These are phyloP conservation scores for Picea glauca DNA, from an alignment of 75 land plant genomes.

Conservation along the genomic window DNA sequence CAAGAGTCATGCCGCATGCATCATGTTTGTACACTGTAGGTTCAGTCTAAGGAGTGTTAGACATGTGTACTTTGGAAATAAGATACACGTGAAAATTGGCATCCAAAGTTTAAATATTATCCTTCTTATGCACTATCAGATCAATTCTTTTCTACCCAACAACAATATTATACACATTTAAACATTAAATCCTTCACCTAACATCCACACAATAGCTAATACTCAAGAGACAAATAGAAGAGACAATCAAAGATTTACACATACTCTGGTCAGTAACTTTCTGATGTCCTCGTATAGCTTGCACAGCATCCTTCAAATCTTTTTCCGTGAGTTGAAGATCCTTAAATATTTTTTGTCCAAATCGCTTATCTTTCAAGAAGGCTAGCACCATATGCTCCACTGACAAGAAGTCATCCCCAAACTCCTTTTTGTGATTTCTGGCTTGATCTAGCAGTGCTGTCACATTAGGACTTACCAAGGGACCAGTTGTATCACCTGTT, in stretches of 20 bases:
- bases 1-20: too few relatives aligned
- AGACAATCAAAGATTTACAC: background rate
- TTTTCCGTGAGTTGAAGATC: slow-evolving; percentile 51
- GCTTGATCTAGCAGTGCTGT: slow-evolving; percentile 50
- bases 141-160: background rate
- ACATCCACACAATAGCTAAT: too few relatives aligned
- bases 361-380: slow-evolving; percentile 52
- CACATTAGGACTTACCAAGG: slow-evolving; percentile 50
- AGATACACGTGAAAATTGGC: background rate
- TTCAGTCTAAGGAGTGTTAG: background rate
- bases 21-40: background rate
- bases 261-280: slow-evolving; percentile 80
- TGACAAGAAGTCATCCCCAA: slow-evolving; percentile 71
- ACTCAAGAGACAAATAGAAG: background rate
- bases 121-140: background rate
- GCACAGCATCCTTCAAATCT: slow-evolving; percentile 48
- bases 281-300: slow-evolving; percentile 67
- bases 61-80: background rate
- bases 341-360: slow-evolving; percentile 67
- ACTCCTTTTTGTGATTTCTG: slow-evolving; percentile 58
- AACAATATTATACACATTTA: too few relatives aligned
- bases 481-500: slow-evolving; percentile 48
- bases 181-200: too few relatives aligned
- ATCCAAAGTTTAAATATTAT: background rate
- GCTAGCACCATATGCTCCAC: slow-evolving; percentile 77